Conservation (phyloP, 2,329 filamentous ascomycete genomes). For the Diplodia scrobiculata region DNA sequence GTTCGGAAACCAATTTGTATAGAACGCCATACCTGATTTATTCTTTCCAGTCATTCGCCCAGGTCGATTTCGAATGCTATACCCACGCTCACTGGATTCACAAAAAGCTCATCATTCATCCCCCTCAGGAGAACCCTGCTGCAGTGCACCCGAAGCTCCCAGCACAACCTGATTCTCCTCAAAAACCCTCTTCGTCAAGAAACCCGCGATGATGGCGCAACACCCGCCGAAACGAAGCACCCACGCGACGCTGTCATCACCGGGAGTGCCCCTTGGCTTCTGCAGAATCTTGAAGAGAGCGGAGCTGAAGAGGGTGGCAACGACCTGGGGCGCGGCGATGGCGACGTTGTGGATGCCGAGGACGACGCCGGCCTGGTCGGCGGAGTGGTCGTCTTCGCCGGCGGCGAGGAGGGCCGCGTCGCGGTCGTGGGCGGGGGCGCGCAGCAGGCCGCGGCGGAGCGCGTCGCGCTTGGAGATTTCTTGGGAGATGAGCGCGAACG, state of each 20-base stretch:
- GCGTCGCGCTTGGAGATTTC: conserved; percentile 85
- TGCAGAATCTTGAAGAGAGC: conserved; percentile 82
- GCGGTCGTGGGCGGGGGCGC: conserved; percentile 34
- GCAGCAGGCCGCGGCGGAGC: conserved; percentile 57
- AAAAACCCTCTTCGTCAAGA: conserved; percentile 66
- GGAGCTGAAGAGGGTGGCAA: conserved; percentile 82
- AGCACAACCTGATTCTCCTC: conserved; percentile 55
- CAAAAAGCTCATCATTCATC: not conserved
- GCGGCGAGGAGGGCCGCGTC: conserved; percentile 47
- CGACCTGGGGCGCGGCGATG: conserved; percentile 85
- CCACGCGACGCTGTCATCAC: conserved; percentile 84
- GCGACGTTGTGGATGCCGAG: conserved; percentile 95
- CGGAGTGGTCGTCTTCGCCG: conserved; percentile 55
- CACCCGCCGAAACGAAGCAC: conserved; percentile 82
- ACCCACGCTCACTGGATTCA: not conserved
- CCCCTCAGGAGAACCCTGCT: not conserved
- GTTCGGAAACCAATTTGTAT: not conserved
- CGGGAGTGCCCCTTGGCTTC: conserved; percentile 80
- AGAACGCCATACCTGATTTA: not conserved
- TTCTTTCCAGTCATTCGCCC: not conserved
- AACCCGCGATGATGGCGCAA: conserved; percentile 75
- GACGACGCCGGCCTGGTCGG: conserved; percentile 83
- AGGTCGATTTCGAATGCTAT: not conserved
- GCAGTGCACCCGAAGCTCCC: conserved; percentile 1
- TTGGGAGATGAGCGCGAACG: conserved; percentile 90